These are phyloP conservation scores for Metschnikowia kunwiensis DNA, from an alignment of 805 yeast species.

Conservation along the genomic window DNA sequence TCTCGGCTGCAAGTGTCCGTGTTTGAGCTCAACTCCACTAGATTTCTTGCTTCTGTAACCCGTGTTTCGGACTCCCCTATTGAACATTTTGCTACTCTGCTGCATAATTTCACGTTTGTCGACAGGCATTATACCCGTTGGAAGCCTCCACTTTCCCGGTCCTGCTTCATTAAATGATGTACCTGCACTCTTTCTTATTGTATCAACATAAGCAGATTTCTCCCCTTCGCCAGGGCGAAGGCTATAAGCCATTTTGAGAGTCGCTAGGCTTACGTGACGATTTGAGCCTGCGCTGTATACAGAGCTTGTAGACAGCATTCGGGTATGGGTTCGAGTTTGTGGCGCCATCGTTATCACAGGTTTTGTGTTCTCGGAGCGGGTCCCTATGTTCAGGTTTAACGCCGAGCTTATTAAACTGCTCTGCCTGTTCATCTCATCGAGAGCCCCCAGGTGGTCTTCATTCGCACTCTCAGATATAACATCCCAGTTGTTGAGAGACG, in stretches of 20 bases:
- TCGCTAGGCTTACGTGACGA: constrained; percentile 36
- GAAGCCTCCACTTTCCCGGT: constrained; percentile 48
- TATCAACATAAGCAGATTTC: constrained; percentile 47
- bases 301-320: constrained; percentile 33
- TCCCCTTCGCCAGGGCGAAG: constrained; percentile 50
- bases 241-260: constrained; percentile 33
- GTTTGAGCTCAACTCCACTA: constrained; percentile 55
- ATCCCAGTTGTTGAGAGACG: background rate
- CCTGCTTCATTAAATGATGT: constrained; percentile 48
- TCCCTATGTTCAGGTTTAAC: too few relatives aligned
- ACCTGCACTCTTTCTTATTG: constrained; percentile 43
- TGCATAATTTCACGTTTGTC: constrained; percentile 28
- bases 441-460: background rate
- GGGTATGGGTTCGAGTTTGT: constrained; percentile 8
- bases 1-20: constrained; percentile 61
- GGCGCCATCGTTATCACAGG: background rate
- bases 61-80: constrained; percentile 10
- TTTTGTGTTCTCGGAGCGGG: too few relatives aligned
- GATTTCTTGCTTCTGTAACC: constrained; percentile 25
- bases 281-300: constrained; percentile 31
- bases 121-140: constrained; percentile 52
- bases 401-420: background rate
- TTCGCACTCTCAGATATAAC: too few relatives aligned
- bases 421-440: background rate
- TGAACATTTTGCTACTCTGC: constrained; percentile 21